These are phyloP conservation scores for Fusarium veterinarium DNA, from an alignment of 2,329 filamentous ascomycete species.

Conservation along the genomic window DNA sequence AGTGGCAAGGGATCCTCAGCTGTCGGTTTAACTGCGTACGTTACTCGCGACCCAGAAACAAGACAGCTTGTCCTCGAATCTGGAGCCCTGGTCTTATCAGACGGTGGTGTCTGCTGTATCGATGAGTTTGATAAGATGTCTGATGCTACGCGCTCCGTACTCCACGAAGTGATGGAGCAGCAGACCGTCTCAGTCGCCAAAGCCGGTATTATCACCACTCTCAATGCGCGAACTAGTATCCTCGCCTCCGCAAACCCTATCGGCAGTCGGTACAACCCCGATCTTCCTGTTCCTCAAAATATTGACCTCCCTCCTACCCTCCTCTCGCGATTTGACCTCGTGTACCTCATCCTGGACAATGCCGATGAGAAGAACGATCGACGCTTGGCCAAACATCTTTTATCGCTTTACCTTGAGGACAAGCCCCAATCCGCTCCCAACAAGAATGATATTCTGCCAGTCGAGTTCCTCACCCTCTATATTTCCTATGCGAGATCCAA, in stretches of 20 bases:
- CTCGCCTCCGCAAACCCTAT: slow-evolving; percentile 98
- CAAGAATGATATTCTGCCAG: slow-evolving; percentile 81
- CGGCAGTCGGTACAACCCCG: slow-evolving; percentile 96
- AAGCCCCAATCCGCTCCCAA: slow-evolving; percentile 84
- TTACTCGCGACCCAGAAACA: slow-evolving; percentile 83
- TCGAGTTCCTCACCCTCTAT: slow-evolving; percentile 96
- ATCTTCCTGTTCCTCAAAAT: slow-evolving; percentile 95
- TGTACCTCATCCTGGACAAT: slow-evolving; percentile 95
- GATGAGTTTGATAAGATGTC: slow-evolving; percentile 92
- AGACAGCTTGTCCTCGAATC: slow-evolving; percentile 84
- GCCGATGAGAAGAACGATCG: slow-evolving; percentile 92
- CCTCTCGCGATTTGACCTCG: slow-evolving; percentile 94
- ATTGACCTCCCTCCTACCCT: slow-evolving; percentile 97
- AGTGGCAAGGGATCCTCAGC: slow-evolving; percentile 85
- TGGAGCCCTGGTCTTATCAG: slow-evolving; percentile 80
- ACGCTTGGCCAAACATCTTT: slow-evolving; percentile 87
- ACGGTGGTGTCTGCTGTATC: slow-evolving; percentile 86
- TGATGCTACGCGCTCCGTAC: slow-evolving; percentile 79
- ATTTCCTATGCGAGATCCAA: slow-evolving; percentile 94
- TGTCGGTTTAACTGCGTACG: slow-evolving; percentile 83
- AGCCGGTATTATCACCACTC: slow-evolving; percentile 94
- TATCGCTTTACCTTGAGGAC: slow-evolving; percentile 97
- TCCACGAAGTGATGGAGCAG: slow-evolving; percentile 91
- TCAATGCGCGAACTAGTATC: slow-evolving; percentile 96
- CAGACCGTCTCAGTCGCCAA: slow-evolving; percentile 88